Evolutionary conservation across 352 stramenopile genomes (phyloP).

Genomic region (Thalassiosira exigua): DNA sequence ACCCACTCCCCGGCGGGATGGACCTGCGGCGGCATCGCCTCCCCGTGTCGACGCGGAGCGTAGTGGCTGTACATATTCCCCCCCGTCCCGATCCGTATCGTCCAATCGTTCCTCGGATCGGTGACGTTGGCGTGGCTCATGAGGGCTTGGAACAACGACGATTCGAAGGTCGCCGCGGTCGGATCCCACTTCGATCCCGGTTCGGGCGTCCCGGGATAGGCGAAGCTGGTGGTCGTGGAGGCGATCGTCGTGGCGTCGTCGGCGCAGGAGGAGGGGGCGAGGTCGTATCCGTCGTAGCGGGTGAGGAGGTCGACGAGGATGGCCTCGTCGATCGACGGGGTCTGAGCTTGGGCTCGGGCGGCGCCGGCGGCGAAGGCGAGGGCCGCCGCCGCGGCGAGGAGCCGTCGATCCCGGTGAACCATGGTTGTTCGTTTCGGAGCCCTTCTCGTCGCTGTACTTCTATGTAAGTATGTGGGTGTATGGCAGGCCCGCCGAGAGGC

Average conservation of each 20-base stretch:
- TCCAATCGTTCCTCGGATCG: constrained; percentile 29
- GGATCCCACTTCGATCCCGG: constrained; percentile 26
- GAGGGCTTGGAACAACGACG: constrained; percentile 27
- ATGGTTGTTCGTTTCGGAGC: no score
- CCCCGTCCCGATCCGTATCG: constrained; percentile 38
- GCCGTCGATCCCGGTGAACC: no score
- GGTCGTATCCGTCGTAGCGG: constrained; percentile 1
- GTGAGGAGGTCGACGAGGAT: constrained; percentile 35
- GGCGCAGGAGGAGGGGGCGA: constrained; percentile 5
- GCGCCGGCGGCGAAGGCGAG: no score
- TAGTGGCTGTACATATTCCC: constrained; percentile 54
- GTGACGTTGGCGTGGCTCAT: constrained; percentile 40
- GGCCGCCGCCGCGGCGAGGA: no score
- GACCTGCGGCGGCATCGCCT: constrained; percentile 42
- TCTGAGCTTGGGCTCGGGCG: no score
- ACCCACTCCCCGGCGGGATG: constrained; percentile 33
- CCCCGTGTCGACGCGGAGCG: constrained; percentile 15
- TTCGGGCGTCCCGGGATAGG: constrained; percentile 20
- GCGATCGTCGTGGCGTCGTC: background rate
- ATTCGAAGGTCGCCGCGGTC: constrained; percentile 13
- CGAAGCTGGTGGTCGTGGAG: constrained; percentile 27
- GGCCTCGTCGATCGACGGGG: constrained; percentile 39
- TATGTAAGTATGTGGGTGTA: no score
- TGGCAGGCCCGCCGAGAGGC: no score
- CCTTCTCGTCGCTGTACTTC: no score